A percentile compares a stretch with the other conserved stretches of the same genome.
These are phyloP conservation scores for Pestalotiopsis sp. DNA, from an alignment of 2,329 filamentous ascomycete species.

Conservation along the genomic window DNA sequence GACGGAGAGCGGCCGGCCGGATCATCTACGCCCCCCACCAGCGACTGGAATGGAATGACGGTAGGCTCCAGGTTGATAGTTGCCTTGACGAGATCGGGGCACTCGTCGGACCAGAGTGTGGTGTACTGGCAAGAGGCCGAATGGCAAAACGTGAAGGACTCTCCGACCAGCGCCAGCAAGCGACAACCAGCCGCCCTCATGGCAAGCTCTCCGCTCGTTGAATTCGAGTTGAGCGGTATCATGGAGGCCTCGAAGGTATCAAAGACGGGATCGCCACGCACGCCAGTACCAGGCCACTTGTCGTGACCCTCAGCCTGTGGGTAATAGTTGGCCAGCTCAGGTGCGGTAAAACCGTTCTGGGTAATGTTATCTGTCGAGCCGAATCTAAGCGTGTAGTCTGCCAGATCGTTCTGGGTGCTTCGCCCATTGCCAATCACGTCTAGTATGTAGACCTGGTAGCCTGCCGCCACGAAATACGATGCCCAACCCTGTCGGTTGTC, in stretches of 20 bases:
- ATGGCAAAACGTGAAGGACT: slow-evolving; percentile 12
- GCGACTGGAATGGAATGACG: slow-evolving; percentile 11
- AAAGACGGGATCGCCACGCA: slow-evolving; percentile 13
- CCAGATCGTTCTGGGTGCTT: slow-evolving; percentile 22
- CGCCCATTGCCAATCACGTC: slow-evolving; percentile 29
- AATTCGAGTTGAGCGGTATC: slow-evolving; percentile 13
- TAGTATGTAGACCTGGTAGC: slow-evolving; percentile 47
- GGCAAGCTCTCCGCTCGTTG: slow-evolving; percentile 10
- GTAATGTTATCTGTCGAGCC: slow-evolving; percentile 25
- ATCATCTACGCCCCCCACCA: slow-evolving; percentile 7
- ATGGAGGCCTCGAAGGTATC: slow-evolving; percentile 14
- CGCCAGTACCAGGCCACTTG: slow-evolving; percentile 34
- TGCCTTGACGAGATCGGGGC: slow-evolving; percentile 9
- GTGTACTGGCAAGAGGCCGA: slow-evolving; percentile 12
- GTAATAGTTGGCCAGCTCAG: slow-evolving; percentile 20
- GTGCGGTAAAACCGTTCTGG: slow-evolving; percentile 30
- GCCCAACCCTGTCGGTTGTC: slow-evolving; percentile 50
- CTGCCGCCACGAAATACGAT: slow-evolving; percentile 45
- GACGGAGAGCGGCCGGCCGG: slow-evolving; percentile 9
- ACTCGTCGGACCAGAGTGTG: slow-evolving; percentile 13
- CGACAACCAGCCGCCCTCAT: slow-evolving; percentile 15
- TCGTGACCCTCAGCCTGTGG: slow-evolving; percentile 40
- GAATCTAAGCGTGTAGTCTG: slow-evolving; percentile 22
- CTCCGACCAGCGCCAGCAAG: slow-evolving; percentile 6
- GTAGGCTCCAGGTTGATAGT: slow-evolving; percentile 15